Evolutionary conservation across 2,329 filamentous ascomycete genomes (phyloP).

Genomic region (Trichoderma citrinoviride): DNA sequence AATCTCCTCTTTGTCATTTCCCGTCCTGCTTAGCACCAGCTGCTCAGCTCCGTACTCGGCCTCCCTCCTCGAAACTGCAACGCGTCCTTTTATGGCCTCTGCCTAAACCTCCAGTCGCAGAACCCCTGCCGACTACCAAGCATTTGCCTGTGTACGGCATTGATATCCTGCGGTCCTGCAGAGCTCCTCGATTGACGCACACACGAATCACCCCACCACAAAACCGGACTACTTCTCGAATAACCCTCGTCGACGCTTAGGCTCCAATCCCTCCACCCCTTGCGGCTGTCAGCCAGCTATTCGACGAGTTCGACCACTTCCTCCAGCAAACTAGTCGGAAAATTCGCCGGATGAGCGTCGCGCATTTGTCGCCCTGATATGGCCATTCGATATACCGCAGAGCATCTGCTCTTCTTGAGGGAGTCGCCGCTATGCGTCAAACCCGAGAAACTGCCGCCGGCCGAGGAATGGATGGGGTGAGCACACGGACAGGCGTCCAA

Average conservation of each 20-base stretch:
- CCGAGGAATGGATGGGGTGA: constrained; percentile 99
- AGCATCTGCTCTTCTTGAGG: constrained; percentile 72
- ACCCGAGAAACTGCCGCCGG: constrained; percentile 73
- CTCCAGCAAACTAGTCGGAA: constrained; percentile 21
- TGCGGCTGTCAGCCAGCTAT: constrained; percentile 3
- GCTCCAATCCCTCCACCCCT: neutral
- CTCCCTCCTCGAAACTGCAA: constrained; percentile 7
- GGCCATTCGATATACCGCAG: constrained; percentile 68
- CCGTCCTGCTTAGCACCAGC: neutral
- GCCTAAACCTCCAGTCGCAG: neutral
- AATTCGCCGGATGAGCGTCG: constrained; percentile 39
- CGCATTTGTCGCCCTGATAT: constrained; percentile 40
- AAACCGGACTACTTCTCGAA: neutral
- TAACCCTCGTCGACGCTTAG: neutral
- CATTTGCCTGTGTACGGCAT: neutral
- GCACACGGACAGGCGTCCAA: constrained; percentile 47
- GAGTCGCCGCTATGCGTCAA: constrained; percentile 81
- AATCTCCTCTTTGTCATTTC: neutral
- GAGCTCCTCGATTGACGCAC: constrained; percentile 11
- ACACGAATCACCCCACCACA: neutral
- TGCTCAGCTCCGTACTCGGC: constrained; percentile 14
- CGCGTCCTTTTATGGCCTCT: constrained; percentile 11
- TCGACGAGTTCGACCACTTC: neutral
- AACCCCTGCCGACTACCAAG: neutral
- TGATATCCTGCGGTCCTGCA: neutral